phyloP scores from a whole-genome alignment of 2,329 filamentous ascomycete genomes.

The Didymella pomorum region DNA sequence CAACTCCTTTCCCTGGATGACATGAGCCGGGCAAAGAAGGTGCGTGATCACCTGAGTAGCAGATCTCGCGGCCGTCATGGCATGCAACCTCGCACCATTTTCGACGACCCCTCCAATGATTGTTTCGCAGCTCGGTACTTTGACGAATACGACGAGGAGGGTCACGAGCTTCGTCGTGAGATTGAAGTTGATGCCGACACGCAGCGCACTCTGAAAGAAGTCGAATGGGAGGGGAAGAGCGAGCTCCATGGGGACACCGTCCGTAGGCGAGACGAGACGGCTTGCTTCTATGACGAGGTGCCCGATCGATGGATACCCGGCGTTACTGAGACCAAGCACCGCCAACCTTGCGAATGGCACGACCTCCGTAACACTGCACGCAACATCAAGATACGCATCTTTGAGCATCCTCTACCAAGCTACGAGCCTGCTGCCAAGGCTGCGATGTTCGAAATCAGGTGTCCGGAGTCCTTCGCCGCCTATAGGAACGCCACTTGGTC shows the following conservation, averaged over 20 bases:
- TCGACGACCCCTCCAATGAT: conserved; percentile 53
- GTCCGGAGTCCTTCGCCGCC: conserved; percentile 55
- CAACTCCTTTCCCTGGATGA: conserved; percentile 58
- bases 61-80: conserved; percentile 42
- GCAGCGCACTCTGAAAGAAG: conserved; percentile 47
- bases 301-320: conserved; percentile 18
- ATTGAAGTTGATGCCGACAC: conserved; percentile 49
- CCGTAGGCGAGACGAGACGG: conserved; percentile 37
- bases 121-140: conserved; percentile 61
- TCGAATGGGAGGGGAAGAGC: conserved; percentile 50
- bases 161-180: conserved; percentile 41
- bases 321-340: conserved; percentile 8
- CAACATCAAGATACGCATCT: conserved; percentile 55
- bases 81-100: conserved; percentile 52
- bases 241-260: conserved; percentile 14
- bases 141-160: conserved; percentile 37
- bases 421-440: conserved; percentile 49
- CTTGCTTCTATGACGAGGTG: conserved; percentile 46
- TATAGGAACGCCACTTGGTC: conserved; percentile 65
- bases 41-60: conserved; percentile 60
- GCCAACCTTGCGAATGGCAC: conserved; percentile 42
- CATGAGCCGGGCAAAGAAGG: conserved; percentile 59
- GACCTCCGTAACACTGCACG: conserved; percentile 47
- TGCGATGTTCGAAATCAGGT: conserved; percentile 62
- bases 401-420: conserved; percentile 61